Percentiles rank a stretch among this genome's conserved stretches.
phyloP scores from a whole-genome alignment of 1,284 basidiomycete genomes.

The Austropuccinia psidii region DNA sequence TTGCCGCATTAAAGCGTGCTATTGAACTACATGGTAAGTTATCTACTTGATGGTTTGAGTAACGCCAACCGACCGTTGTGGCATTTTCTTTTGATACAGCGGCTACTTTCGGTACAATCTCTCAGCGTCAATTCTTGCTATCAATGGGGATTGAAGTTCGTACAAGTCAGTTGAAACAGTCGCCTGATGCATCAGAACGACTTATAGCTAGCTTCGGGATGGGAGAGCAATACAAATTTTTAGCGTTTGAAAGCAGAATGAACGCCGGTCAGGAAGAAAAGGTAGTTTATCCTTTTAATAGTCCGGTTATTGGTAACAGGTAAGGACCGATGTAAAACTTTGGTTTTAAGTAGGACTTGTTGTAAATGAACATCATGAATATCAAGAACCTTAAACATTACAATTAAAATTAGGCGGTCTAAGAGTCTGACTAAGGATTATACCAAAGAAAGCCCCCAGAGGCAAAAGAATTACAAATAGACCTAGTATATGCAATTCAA shows the following conservation, averaged over 20 bases:
- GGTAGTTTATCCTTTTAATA: conserved; percentile 6
- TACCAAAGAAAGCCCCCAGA: too few species aligned
- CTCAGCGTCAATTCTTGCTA: conserved; percentile 64
- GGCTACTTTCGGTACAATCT: conserved; percentile 58
- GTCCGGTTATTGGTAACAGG: too few species aligned
- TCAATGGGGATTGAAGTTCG: conserved; percentile 62
- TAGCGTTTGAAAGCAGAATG: conserved; percentile 19
- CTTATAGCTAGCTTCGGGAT: conserved; percentile 23
- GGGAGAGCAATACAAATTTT: conserved; percentile 34
- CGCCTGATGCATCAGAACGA: not conserved
- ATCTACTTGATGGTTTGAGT: not conserved
- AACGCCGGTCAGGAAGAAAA: not conserved
- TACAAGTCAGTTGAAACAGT: conserved; percentile 52
- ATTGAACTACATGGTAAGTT: conserved; percentile 48
- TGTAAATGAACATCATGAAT: too few species aligned
- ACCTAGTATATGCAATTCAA: too few species aligned
- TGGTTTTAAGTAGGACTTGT: too few species aligned
- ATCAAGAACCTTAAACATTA: too few species aligned
- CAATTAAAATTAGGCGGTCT: too few species aligned
- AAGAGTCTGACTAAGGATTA: too few species aligned
- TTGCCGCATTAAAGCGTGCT: conserved; percentile 74
- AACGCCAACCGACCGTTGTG: not conserved
- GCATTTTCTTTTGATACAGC: conserved; percentile 42
- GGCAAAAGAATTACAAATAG: too few species aligned
- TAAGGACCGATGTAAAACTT: too few species aligned